Conservation (phyloP, 2,329 filamentous ascomycete genomes). For the Microascus cirrosus region DNA sequence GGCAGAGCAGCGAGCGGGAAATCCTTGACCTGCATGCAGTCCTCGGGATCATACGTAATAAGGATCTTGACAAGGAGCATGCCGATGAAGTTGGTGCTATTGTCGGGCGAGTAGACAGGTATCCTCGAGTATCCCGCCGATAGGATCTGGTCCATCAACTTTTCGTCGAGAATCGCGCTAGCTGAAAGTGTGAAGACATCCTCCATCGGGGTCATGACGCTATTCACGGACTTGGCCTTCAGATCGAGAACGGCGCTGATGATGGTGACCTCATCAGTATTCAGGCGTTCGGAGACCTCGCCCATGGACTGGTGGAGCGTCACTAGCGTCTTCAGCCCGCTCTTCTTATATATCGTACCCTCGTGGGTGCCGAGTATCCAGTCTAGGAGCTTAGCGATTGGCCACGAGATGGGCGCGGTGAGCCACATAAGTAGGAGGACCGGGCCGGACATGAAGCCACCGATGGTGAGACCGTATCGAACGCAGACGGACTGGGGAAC, state of each 20-base stretch:
- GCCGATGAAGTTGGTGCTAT: slow-evolving; percentile 79
- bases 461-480: slow-evolving; percentile 88
- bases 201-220: slow-evolving; percentile 97
- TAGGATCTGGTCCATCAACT: slow-evolving; percentile 88
- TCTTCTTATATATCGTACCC: slow-evolving; percentile 96
- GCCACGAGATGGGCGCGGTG: slow-evolving; percentile 82
- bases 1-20: slow-evolving; percentile 90
- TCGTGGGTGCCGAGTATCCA: slow-evolving; percentile 89
- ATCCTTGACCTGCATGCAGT: slow-evolving; percentile 74
- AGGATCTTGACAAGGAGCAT: slow-evolving; percentile 98
- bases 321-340: slow-evolving; percentile 89
- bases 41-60: slow-evolving; percentile 96
- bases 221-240: slow-evolving; percentile 89
- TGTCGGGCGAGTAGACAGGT: slow-evolving; percentile 81
- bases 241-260: slow-evolving; percentile 94
- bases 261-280: slow-evolving; percentile 96
- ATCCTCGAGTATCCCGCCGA: slow-evolving; percentile 93
- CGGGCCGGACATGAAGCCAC: slow-evolving; percentile 82
- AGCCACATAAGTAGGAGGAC: slow-evolving; percentile 88
- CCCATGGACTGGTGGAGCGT: slow-evolving; percentile 89
- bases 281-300: slow-evolving; percentile 75
- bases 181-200: slow-evolving; percentile 97
- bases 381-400: slow-evolving; percentile 90
- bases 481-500: slow-evolving; percentile 95
- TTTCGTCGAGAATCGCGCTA: slow-evolving; percentile 83